phyloP scores from a whole-genome alignment of 1,284 basidiomycete genomes.

The Anthracocystis setariae region DNA sequence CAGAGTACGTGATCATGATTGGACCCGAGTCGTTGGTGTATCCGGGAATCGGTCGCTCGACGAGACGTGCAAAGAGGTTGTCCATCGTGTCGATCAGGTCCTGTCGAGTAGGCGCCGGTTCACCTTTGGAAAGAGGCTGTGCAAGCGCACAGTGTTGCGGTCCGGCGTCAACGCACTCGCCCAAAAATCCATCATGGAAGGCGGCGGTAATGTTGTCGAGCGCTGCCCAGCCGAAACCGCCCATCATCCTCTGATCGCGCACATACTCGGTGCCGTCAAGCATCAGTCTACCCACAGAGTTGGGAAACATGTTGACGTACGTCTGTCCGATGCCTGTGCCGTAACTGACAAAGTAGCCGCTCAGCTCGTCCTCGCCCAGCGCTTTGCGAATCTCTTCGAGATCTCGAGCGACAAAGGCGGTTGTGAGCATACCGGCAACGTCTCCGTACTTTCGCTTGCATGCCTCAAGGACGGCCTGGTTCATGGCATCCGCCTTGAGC shows the following conservation, averaged over 20 bases:
- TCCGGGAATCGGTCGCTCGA: conserved; percentile 23
- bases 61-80: conserved; percentile 17
- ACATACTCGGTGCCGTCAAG: conserved; percentile 45
- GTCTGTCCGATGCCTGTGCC: conserved; percentile 46
- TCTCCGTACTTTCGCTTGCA: conserved; percentile 33
- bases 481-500: conserved; percentile 19
- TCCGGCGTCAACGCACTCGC: conserved; percentile 43
- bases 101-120: background rate
- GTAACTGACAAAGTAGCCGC: conserved; percentile 44
- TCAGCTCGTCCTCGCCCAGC: conserved; percentile 18
- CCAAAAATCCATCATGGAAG: conserved; percentile 41
- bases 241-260: conserved; percentile 26
- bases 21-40: conserved; percentile 21
- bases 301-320: conserved; percentile 46
- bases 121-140: background rate
- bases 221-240: conserved; percentile 36
- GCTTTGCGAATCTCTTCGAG: conserved; percentile 42
- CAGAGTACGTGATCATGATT: conserved; percentile 33
- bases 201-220: conserved; percentile 44
- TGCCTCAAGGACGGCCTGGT: conserved; percentile 25
- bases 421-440: conserved; percentile 28
- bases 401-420: conserved; percentile 41
- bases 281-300: conserved; percentile 26
- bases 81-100: conserved; percentile 18
- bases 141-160: conserved; percentile 32